Base-by-base conservation (phyloP, 179 eudicot genomes). In the Dionaea muscipula region DNA sequence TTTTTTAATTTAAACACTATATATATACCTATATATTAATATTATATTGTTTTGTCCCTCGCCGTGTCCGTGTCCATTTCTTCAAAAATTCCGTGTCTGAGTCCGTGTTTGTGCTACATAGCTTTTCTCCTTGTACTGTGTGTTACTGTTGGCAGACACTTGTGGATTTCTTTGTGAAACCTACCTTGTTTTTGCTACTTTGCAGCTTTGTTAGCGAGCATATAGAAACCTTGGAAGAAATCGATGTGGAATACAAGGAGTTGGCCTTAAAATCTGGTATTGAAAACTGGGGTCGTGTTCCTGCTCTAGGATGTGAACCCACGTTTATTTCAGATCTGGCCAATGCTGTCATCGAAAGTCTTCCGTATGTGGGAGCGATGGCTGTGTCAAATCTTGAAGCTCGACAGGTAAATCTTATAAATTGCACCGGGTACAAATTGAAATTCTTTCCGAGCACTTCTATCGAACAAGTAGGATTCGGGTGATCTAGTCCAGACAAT, bases 351-450 rank as follows among this genome's bases (percentile, higher is more conserved):
- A 84, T 91, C 51, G 98, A 91, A 81, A 87, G 96, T 71, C 94
- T 91, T 48, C 95, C 94, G 6, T 87, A 91, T 71, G 94, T 91
- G n/a, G 98, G 95, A 60, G 98, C 88, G 38, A 91, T 91, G 98
- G 95, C 98, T 33, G 94, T 87, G 62, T 91, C 98, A 19, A 87
- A 91, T 68, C 80, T 87, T 46, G 98, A 87, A 78, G 95, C 98
- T 62, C 80, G 98, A 60, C 98, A 91, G 95, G 98, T 90, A 56
- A 41, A n/a, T n/a, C n/a, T n/a, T n/a, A n/a, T n/a, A n/a, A n/a
- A n/a, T n/a, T n/a, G n/a, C n/a, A n/a, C n/a, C n/a, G n/a, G n/a
- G n/a, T n/a, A n/a, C n/a, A n/a, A n/a, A n/a, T n/a, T n/a, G n/a
- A n/a, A n/a, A n/a, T n/a, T n/a, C n/a, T n/a, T n/a, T n/a, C n/a